A percentile compares a stretch with the other conserved stretches of the same genome.
These are phyloP conservation scores for Coriaria nepalensis DNA, from an alignment of 306 rosid species.

Conservation along the genomic window DNA sequence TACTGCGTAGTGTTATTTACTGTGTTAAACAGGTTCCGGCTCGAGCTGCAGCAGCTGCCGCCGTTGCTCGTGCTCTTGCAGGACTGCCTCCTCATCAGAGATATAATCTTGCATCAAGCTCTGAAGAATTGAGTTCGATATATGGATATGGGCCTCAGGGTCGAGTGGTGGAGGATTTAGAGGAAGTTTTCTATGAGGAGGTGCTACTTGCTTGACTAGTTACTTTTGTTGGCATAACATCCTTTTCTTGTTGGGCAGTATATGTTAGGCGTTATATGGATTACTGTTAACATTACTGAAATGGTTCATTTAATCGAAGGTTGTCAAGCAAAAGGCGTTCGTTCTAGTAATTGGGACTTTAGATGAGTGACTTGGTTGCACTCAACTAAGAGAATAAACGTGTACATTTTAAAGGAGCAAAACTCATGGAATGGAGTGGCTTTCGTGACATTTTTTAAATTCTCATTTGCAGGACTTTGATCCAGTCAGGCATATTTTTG, in stretches of 20 bases:
- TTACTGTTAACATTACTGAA: too few species aligned
- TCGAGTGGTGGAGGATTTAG: constrained; percentile 66
- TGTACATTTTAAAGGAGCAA: too few species aligned
- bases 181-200: constrained; percentile 87
- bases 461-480: constrained; percentile 66
- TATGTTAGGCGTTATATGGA: too few species aligned
- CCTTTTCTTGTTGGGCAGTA: too few species aligned
- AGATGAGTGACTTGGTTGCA: background rate
- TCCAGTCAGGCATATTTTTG: constrained; percentile 71
- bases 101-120: constrained; percentile 70
- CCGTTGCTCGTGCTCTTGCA: constrained; percentile 93
- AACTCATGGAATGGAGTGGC: too few species aligned
- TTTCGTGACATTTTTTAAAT: background rate
- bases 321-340: background rate
- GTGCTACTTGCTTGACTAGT: constrained; percentile 32
- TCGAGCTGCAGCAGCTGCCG: constrained; percentile 93
- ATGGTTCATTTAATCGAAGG: background rate
- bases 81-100: constrained; percentile 95
- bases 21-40: constrained; percentile 70
- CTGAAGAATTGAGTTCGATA: constrained; percentile 77
- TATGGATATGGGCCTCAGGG: constrained; percentile 57
- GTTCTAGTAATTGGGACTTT: background rate
- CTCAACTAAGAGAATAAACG: background rate
- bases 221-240: too few species aligned
- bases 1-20: constrained; percentile 18